Conservation (phyloP, 2,329 filamentous ascomycete genomes). For the Fusarium kyushuense region DNA sequence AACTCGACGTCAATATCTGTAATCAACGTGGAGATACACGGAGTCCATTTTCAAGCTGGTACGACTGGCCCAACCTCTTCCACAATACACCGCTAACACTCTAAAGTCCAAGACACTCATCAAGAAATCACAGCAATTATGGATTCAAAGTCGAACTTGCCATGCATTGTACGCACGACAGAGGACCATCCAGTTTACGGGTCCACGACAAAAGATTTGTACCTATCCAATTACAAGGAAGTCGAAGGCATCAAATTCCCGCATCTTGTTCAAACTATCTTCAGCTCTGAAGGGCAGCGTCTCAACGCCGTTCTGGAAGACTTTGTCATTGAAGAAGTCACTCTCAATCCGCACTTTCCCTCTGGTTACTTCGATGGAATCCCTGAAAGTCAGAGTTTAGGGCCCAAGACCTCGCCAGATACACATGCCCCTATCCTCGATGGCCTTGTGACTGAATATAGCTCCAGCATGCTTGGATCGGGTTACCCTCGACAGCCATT, state of each 20-base stretch:
- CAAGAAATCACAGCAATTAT: conserved; percentile 10
- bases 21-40: not conserved
- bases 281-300: conserved; percentile 9
- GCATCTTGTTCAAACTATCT: conserved; percentile 19
- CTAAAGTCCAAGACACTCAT: not conserved
- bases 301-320: conserved; percentile 26
- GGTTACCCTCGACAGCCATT: not conserved
- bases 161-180: conserved; percentile 20
- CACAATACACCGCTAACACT: not conserved
- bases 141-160: conserved; percentile 2
- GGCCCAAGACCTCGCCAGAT: not conserved
- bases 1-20: not conserved
- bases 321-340: conserved; percentile 19
- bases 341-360: not conserved
- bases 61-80: not conserved
- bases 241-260: conserved; percentile 22
- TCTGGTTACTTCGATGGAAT: not conserved
- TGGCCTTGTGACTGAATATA: conserved; percentile 30
- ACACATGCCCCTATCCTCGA: not conserved
- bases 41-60: conserved; percentile 13
- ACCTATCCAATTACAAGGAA: conserved; percentile 21
- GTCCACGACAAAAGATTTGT: not conserved
- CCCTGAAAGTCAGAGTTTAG: not conserved
- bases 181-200: conserved; percentile 28
- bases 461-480: conserved; percentile 27